Evolutionary conservation across 2,329 filamentous ascomycete species (phyloP).

Genomic region (Penicillium sp.): DNA sequence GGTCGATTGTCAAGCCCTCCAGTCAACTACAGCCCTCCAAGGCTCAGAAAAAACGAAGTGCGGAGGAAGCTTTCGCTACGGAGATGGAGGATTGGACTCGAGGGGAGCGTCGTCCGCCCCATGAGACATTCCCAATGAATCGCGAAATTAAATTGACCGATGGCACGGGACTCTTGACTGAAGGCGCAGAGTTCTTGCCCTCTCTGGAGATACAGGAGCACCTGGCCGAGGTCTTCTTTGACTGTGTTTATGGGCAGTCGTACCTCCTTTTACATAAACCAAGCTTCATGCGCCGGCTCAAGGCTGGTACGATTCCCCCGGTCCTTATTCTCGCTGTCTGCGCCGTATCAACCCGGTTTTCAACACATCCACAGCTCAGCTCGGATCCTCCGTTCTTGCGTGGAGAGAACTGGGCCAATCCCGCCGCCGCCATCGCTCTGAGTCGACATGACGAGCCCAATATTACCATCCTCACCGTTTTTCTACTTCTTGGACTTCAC

Average conservation of each 20-base stretch:
- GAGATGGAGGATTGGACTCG: conserved; percentile 81
- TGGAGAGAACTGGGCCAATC: conserved; percentile 86
- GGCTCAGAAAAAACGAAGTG: conserved; percentile 72
- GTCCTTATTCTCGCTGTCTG: conserved; percentile 92
- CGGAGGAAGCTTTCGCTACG: conserved; percentile 81
- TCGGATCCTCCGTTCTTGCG: conserved; percentile 77
- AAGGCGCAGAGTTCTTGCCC: conserved; percentile 80
- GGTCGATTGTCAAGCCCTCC: conserved; percentile 81
- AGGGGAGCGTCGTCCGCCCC: conserved; percentile 51
- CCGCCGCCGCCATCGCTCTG: conserved; percentile 82
- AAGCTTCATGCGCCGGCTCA: conserved; percentile 84
- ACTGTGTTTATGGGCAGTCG: conserved; percentile 90
- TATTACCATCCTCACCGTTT: conserved; percentile 89
- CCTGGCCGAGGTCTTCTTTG: conserved; percentile 90
- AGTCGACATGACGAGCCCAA: conserved; percentile 92
- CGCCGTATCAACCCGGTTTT: conserved; percentile 92
- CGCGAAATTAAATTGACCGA: conserved; percentile 64
- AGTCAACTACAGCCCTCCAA: conserved; percentile 59
- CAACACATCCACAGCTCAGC: conserved; percentile 76
- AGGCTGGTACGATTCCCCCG: conserved; percentile 76
- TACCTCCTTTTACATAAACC: conserved; percentile 95
- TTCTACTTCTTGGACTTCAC: conserved; percentile 83
- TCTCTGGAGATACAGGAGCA: conserved; percentile 88
- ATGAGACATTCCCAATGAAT: conserved; percentile 53
- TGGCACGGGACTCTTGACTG: conserved; percentile 72